phyloP scores from a whole-genome alignment of 139 green algal species.

The Auxenochlorella pyrenoidosa region DNA sequence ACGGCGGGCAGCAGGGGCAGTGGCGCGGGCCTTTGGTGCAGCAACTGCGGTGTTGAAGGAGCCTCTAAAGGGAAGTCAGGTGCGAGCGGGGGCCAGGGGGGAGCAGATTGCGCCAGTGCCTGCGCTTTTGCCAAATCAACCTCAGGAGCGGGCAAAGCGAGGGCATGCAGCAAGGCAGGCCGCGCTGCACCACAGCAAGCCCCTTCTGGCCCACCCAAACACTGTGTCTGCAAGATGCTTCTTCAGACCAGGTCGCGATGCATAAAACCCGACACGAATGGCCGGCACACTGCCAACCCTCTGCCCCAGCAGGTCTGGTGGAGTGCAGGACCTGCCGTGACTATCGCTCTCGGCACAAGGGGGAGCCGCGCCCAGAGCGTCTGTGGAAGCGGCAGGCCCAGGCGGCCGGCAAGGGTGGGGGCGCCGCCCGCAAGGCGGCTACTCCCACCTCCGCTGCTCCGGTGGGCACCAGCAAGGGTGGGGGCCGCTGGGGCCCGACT shows the following conservation, averaged over 20 bases:
- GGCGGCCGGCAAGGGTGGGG: neutral
- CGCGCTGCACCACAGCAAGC: no score
- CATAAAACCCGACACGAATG: no score
- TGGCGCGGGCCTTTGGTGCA: neutral
- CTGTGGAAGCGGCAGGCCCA: neutral
- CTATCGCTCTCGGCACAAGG: constrained; percentile 14
- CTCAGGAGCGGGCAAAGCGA: no score
- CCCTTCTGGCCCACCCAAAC: no score
- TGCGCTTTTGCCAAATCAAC: no score
- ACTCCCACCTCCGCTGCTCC: neutral
- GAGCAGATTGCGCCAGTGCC: no score
- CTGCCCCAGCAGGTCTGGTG: constrained; percentile 12
- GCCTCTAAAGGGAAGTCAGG: neutral
- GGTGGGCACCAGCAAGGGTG: neutral
- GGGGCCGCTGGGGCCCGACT: no score
- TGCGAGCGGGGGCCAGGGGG: neutral
- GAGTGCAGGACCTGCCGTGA: constrained; percentile 17
- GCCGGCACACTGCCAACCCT: no score
- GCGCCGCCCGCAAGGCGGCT: neutral
- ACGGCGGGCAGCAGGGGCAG: neutral
- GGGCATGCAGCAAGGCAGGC: no score
- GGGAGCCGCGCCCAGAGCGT: neutral
- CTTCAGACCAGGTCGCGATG: no score
- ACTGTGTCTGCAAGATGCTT: no score
- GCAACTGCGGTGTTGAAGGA: neutral